Evolutionary conservation across 257 asterid genomes (phyloP), one percentile per base, ranked within the genome.

Genomic region (Petunia secreta): DNA sequence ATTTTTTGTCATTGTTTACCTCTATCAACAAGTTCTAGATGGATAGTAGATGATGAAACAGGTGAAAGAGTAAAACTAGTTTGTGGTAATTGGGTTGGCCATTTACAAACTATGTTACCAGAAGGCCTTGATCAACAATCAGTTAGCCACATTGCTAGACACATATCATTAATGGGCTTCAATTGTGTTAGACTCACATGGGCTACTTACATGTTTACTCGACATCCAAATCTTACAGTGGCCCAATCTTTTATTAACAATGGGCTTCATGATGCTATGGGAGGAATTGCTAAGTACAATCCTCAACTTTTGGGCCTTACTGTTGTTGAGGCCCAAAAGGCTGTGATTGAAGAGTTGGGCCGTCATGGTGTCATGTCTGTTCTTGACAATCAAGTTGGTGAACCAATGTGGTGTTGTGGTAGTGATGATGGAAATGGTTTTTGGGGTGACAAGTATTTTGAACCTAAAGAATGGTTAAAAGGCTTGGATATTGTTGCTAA

Each of bases 101-200:
- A 91, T 77, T 79, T 87, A 15, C 86, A 88, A 81, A 88, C 89
- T 67, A 82, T 92, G 91, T 67, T 90, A 77, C 91, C 97, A 0
- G 97, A 93, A 62, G 95, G 97, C 60, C 87, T 93, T 1, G 78
- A 86, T 64, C 84, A 84, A 64, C 79, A 76, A 75, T 91, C 92
- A 1, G 40, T 89, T 8, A 34, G 10, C 44, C 62, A 87, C 4
- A 88, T 90, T 16, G 91, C 76, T 0, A 67, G 64, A 3, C 80
- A 60, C 0, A 59, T 91, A 1, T 59, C 68, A 0, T 41, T 75
- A 6, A 89, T 91, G 93, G 98, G 96, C 0, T 92, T 88, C 79
- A 92, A 92, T 38, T 90, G 96, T 54, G 92, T 93, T 69, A 84
- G 96, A 4, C 87, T 90, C 58, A 93, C 98, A 0, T 93, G 89